Percentiles rank a stretch among this genome's conserved stretches.
Conservation (phyloP, 495 filamentous ascomycete genomes). For the Rusavskia elegans region DNA sequence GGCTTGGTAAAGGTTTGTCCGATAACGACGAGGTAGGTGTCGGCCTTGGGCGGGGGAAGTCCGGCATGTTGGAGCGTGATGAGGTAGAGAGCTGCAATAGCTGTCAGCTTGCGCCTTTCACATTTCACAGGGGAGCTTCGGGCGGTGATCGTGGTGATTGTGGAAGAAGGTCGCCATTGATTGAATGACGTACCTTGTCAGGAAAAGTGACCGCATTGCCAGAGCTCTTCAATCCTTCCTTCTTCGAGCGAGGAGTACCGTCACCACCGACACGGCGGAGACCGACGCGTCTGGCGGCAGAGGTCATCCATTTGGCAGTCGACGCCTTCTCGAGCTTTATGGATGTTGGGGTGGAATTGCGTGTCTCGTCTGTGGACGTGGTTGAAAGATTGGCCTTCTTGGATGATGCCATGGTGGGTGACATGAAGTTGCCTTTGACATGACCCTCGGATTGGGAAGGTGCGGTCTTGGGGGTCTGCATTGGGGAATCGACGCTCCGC, state of each 20-base stretch:
- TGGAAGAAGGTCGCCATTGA: too few species aligned
- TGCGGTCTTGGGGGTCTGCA: constrained; percentile 2
- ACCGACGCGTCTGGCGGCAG: constrained; percentile 12
- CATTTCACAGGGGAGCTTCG: not conserved
- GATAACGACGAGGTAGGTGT: not conserved
- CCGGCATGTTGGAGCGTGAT: not conserved
- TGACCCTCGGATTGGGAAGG: not conserved
- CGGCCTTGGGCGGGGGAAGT: not conserved
- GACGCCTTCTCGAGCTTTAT: constrained; percentile 1
- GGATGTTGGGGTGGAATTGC: constrained; percentile 1
- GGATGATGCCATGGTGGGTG: constrained; percentile 12
- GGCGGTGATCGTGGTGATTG: too few species aligned
- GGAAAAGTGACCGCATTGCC: constrained; percentile 8
- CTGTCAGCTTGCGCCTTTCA: not conserved
- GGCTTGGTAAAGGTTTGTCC: constrained; percentile 13
- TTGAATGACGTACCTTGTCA: constrained; percentile 7
- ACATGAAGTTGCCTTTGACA: constrained; percentile 14
- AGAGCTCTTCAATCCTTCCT: constrained; percentile 2
- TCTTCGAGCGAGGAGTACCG: constrained; percentile 11
- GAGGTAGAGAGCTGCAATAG: not conserved
- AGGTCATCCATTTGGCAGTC: constrained; percentile 6
- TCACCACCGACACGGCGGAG: constrained; percentile 4
- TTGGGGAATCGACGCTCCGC: constrained; percentile 5
- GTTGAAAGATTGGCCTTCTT: constrained; percentile 4
- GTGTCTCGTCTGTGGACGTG: not conserved